Evolutionary conservation across 2,329 filamentous ascomycete species (phyloP).

Genomic region (Periconia sp.): DNA sequence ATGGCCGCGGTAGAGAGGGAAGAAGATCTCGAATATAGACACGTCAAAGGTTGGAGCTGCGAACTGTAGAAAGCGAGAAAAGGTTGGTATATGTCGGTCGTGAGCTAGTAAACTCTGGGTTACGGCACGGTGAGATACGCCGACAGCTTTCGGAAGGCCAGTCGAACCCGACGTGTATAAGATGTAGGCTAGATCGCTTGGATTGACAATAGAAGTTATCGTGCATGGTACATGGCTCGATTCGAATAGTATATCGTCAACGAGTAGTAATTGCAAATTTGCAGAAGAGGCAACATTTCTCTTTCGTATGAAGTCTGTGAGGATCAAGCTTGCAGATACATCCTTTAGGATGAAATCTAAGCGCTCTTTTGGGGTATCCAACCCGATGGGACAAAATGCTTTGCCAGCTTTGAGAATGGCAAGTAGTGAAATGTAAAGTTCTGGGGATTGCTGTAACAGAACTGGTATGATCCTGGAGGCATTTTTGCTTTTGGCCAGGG

Average conservation of each 20-base stretch:
- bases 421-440: constrained; percentile 78
- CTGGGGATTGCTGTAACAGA: constrained; percentile 75
- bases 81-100: constrained; percentile 75
- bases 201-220: constrained; percentile 1
- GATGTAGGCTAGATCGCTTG: constrained; percentile 72
- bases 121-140: constrained; percentile 78
- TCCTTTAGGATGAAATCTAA: constrained; percentile 82
- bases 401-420: constrained; percentile 81
- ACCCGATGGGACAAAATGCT: constrained; percentile 83
- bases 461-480: constrained; percentile 69
- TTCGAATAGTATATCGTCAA: constrained; percentile 46
- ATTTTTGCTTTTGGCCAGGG: constrained; percentile 34
- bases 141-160: constrained; percentile 86
- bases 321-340: constrained; percentile 70
- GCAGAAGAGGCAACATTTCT: constrained; percentile 45
- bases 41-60: constrained; percentile 94
- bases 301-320: constrained; percentile 64
- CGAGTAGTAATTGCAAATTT: constrained; percentile 47
- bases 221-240: constrained; percentile 30
- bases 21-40: constrained; percentile 94
- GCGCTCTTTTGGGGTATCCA: constrained; percentile 78
- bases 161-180: constrained; percentile 95
- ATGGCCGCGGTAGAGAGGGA: constrained; percentile 74
- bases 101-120: constrained; percentile 86
- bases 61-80: constrained; percentile 86